Percentiles rank a stretch among this genome's conserved stretches.
Evolutionary conservation across 202 grass and related monocot species (phyloP).

Genomic region (Cymbopogon flexuosus): DNA sequence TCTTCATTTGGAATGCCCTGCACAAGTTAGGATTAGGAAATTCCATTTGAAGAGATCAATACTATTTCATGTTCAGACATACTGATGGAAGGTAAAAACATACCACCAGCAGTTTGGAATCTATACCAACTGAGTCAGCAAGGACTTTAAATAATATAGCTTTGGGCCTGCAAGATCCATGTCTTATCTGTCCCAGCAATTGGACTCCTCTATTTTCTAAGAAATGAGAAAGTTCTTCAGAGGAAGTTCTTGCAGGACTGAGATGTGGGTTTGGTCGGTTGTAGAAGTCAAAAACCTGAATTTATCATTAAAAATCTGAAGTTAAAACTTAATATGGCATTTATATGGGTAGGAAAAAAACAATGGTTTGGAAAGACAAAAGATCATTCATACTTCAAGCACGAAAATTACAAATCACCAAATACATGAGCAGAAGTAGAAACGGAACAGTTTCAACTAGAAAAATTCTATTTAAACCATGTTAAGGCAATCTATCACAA

Average conservation of each 20-base stretch:
- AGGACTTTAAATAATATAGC: conserved; percentile 97
- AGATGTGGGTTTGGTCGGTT: conserved; percentile 70
- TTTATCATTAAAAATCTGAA: conserved; percentile 24
- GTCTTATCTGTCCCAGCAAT: conserved; percentile 87
- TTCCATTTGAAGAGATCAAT: conserved; percentile 24
- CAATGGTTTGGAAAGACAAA: background rate
- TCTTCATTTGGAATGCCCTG: conserved; percentile 87
- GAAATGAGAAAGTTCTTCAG: conserved; percentile 72
- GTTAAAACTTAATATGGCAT: background rate
- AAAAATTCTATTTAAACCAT: too few species aligned
- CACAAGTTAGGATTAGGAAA: conserved; percentile 30
- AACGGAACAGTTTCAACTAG: background rate
- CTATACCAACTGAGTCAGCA: conserved; percentile 82
- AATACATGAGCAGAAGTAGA: conserved; percentile 3
- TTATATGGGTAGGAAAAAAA: conserved; percentile 1
- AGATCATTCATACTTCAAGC: conserved; percentile 4
- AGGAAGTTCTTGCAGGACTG: conserved; percentile 73
- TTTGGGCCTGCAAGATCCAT: conserved; percentile 88
- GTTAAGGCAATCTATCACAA: conserved; percentile 11
- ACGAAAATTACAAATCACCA: background rate
- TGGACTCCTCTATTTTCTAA: conserved; percentile 75
- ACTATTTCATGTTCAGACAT: conserved; percentile 17
- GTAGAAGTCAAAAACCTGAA: conserved; percentile 89
- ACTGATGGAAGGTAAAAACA: conserved; percentile 29
- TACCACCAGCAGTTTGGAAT: conserved; percentile 90